Conservation (phyloP, 192 early-diverging fungal genomes). For the Coemansia sp. region DNA sequence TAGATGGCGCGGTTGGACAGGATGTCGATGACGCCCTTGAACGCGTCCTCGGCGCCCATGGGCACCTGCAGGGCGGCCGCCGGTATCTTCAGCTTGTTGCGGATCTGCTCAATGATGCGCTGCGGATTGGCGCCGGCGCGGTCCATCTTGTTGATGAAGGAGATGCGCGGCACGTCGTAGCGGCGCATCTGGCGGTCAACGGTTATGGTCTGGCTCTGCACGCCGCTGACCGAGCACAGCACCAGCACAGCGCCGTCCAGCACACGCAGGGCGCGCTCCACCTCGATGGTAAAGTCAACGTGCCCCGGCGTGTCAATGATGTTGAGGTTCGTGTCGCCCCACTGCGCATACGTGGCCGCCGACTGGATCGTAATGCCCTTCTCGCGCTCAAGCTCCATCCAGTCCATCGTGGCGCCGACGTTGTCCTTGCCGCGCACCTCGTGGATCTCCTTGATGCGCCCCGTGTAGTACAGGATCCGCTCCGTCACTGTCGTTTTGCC, state of each 20-base stretch:
- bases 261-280: conserved; percentile 79
- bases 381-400: conserved; percentile 97
- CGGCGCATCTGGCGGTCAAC: conserved; percentile 89
- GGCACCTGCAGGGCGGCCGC: conserved; percentile 78
- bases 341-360: conserved; percentile 79
- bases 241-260: conserved; percentile 83
- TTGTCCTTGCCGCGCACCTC: conserved; percentile 80
- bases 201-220: conserved; percentile 84
- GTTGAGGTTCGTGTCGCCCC: conserved; percentile 74
- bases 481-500: conserved; percentile 85
- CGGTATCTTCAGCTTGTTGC: conserved; percentile 68
- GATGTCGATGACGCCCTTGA: conserved; percentile 89
- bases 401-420: conserved; percentile 99
- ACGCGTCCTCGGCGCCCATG: conserved; percentile 81
- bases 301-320: conserved; percentile 89
- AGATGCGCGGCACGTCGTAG: conserved; percentile 79
- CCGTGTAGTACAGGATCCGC: conserved; percentile 78
- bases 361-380: conserved; percentile 86
- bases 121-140: conserved; percentile 79
- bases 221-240: conserved; percentile 77
- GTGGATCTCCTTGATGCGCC: conserved; percentile 84
- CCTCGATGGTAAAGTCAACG: conserved; percentile 87
- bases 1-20: conserved; percentile 79
- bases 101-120: conserved; percentile 74
- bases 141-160: conserved; percentile 90